Evolutionary conservation across 2,329 filamentous ascomycete genomes (phyloP), one percentile per base, ranked within the genome.

Genomic region (Mycogone perniciosa): DNA sequence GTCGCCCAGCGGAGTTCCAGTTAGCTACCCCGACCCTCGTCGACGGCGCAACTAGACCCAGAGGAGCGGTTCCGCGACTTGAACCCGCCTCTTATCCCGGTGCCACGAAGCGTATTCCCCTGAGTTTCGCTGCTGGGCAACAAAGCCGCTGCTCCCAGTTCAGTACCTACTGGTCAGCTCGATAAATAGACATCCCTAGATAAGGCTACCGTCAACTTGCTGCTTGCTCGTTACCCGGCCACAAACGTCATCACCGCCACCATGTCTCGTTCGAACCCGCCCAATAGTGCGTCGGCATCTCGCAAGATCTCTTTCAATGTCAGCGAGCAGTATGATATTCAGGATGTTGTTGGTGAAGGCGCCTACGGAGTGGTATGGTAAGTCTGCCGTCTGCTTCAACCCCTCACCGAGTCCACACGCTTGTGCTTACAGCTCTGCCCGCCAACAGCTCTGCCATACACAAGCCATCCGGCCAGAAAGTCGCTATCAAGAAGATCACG

Each of bases 301-400:
- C 82, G 93, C 68, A 99, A 97, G 81, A 99, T 99, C 70, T 97
- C 91, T 51, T 99, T 99, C 84, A 99, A 99, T 67, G 93, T 99
- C 57, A 96, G 91, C 65, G 93, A 99, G 72, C 93, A 99, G 71
- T 99, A 99, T 69, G 93, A 99, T 67, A 99, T 99, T 60, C 92
- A 97, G 70, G 93, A 99, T 84, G 93, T 99, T 44, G 95, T 99
- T 54, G 93, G 93, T 60, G 93, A 99, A 73, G 93, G 93, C 66
- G 93, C 93, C 58, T 99, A 99, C 66, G 93, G 93, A 70, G 92
- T 99, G 59, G 93, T 99, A 60, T 97, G 93, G 91, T 96, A 80
- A 69, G 86, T 74, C 51, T n/a, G 42, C n/a, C 27, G 11, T 38
- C 9, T 51, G 7, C 39, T 45, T 40, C 39, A 31, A 35, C 20